phyloP scores from a whole-genome alignment of 1,284 basidiomycete species.

The Neonothopanus nambi region DNA sequence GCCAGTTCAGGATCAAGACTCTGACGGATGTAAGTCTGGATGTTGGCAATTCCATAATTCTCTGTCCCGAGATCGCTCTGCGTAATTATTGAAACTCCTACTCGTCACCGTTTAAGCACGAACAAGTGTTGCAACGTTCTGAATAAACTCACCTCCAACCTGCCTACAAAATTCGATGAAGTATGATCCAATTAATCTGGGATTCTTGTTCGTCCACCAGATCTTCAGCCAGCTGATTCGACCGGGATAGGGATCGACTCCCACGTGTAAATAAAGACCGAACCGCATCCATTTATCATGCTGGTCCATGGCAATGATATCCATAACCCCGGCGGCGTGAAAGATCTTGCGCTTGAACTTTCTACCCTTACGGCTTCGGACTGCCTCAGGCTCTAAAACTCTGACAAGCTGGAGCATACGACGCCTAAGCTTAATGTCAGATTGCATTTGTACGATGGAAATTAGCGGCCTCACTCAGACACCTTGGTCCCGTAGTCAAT shows the following conservation, averaged over 20 bases:
- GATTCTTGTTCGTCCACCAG: conserved; percentile 44
- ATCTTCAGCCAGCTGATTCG: conserved; percentile 34
- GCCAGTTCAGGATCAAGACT: conserved; percentile 31
- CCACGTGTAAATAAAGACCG: conserved; percentile 35
- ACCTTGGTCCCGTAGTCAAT: conserved; percentile 13
- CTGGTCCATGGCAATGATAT: conserved; percentile 34
- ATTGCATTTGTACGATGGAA: no score
- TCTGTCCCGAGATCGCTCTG: conserved; percentile 41
- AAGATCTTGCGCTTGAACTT: conserved; percentile 24
- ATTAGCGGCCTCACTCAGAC: background rate
- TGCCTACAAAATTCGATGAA: background rate
- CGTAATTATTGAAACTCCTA: conserved; percentile 34
- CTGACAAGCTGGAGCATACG: no score
- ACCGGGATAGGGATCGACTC: conserved; percentile 35
- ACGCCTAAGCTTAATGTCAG: no score
- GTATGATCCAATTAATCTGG: conserved; percentile 32
- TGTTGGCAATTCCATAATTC: conserved; percentile 39
- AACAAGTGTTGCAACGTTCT: background rate
- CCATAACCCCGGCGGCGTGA: conserved; percentile 33
- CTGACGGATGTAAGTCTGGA: conserved; percentile 35
- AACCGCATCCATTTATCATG: conserved; percentile 44
- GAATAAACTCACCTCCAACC: background rate
- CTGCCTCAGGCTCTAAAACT: conserved; percentile 8
- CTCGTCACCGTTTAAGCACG: background rate
- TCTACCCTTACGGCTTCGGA: conserved; percentile 1